phyloP scores from a whole-genome alignment of 768 basidiomycete genomes.

The Crepidotus variabilis region DNA sequence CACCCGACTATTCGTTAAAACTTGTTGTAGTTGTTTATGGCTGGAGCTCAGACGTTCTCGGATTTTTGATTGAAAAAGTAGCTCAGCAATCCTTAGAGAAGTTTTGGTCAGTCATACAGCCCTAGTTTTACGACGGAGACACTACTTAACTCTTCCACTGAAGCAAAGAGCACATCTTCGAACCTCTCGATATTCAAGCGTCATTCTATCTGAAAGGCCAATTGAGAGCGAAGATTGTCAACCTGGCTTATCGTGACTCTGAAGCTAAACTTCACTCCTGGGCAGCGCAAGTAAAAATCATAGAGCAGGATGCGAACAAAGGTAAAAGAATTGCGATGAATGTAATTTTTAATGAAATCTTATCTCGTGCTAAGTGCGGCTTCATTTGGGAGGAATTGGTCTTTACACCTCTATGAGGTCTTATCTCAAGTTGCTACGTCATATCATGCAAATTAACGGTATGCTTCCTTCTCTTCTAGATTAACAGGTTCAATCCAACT shows the following conservation, averaged over 20 bases:
- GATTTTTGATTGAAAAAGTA: constrained; percentile 26
- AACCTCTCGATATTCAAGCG: constrained; percentile 26
- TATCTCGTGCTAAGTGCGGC: constrained; percentile 12
- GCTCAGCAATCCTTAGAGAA: constrained; percentile 24
- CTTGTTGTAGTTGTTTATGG: constrained; percentile 26
- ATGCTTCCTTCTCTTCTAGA: background rate
- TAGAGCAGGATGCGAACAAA: constrained; percentile 24
- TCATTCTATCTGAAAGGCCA: constrained; percentile 27
- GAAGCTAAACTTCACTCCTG: constrained; percentile 18
- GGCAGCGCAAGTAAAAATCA: constrained; percentile 20
- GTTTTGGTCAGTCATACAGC: constrained; percentile 22
- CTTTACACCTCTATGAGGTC: constrained; percentile 26
- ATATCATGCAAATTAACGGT: constrained; percentile 30
- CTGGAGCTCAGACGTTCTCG: constrained; percentile 25
- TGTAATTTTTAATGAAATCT: background rate
- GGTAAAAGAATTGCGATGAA: constrained; percentile 7
- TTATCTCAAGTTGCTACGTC: constrained; percentile 28
- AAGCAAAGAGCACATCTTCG: constrained; percentile 28
- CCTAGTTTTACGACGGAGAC: too few species aligned
- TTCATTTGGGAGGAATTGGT: constrained; percentile 26
- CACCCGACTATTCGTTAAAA: background rate
- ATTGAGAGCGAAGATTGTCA: constrained; percentile 19
- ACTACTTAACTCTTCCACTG: too few species aligned
- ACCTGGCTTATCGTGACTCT: constrained; percentile 17
- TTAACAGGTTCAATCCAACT: background rate